Conservation (phyloP, 495 filamentous ascomycete genomes). For the Neurospora sublineolata region DNA sequence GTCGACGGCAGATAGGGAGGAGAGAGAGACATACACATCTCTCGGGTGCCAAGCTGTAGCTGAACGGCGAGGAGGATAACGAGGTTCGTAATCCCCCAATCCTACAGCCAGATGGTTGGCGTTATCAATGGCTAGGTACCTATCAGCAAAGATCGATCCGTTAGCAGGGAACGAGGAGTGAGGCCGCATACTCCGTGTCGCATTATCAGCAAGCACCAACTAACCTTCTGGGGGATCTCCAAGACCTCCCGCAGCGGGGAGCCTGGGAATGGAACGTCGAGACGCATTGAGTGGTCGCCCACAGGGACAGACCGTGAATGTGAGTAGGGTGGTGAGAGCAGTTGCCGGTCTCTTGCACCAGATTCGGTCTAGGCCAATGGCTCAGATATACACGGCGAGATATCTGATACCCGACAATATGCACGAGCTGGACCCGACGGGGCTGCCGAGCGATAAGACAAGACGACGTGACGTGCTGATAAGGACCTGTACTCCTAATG, state of each 20-base stretch:
- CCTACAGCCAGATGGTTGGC: background rate
- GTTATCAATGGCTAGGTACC: background rate
- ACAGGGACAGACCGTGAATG: background rate
- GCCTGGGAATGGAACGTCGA: background rate
- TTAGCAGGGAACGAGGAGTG: background rate
- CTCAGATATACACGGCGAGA: no score
- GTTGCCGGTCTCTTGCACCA: background rate
- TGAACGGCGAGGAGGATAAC: background rate
- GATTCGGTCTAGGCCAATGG: background rate
- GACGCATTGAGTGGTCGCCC: background rate
- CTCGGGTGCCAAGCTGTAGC: background rate
- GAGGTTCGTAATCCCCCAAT: background rate
- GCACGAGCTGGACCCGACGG: background rate
- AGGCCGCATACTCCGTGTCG: background rate
- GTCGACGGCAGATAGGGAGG: background rate
- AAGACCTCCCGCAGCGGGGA: background rate
- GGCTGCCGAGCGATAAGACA: background rate
- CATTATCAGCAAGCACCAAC: background rate
- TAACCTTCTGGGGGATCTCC: background rate
- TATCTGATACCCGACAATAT: no score
- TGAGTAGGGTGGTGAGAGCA: background rate
- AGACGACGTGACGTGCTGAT: background rate
- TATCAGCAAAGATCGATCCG: background rate
- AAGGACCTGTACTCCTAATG: background rate
- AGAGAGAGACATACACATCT: background rate